A percentile compares a stretch with the other conserved stretches of the same genome.
Evolutionary conservation across 2,329 filamentous ascomycete species (phyloP).

Genomic region (Triangularia setosa): DNA sequence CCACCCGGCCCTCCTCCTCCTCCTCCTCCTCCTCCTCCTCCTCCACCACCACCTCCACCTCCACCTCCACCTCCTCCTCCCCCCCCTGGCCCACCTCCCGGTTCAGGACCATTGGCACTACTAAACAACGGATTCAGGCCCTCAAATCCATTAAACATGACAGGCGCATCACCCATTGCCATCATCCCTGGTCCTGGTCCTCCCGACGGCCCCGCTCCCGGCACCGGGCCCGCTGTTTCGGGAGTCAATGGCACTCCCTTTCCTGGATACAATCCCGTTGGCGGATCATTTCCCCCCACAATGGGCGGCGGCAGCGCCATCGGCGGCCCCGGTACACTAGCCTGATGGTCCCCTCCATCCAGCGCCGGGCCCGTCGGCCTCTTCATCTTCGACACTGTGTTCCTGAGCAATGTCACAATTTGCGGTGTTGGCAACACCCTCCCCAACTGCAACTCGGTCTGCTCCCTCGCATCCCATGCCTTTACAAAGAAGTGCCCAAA

Average conservation of each 20-base stretch:
- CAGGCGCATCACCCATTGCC: conserved; percentile 22
- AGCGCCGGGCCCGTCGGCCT: conserved; percentile 7
- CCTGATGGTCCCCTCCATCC: not conserved
- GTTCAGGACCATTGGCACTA: conserved; percentile 11
- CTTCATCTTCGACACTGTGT: conserved; percentile 33
- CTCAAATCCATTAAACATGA: conserved; percentile 27
- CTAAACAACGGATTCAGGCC: conserved; percentile 31
- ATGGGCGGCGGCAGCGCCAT: not conserved
- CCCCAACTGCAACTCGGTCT: conserved; percentile 43
- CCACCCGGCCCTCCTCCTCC: not conserved
- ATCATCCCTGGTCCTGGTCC: conserved; percentile 16
- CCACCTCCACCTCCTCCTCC: no score
- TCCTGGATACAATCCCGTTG: not conserved
- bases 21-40: no score
- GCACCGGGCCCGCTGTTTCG: conserved; percentile 15
- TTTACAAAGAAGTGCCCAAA: conserved; percentile 58
- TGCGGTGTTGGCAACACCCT: conserved; percentile 40
- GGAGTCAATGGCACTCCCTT: not conserved
- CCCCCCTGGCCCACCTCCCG: not conserved
- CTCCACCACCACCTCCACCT: no score
- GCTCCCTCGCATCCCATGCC: conserved; percentile 57
- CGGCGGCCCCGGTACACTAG: not conserved
- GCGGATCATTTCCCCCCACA: not conserved
- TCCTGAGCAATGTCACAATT: conserved; percentile 47
- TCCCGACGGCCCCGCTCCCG: conserved; percentile 3